phyloP scores from a whole-genome alignment of 116 monocot species.

The Zostera marina region DNA sequence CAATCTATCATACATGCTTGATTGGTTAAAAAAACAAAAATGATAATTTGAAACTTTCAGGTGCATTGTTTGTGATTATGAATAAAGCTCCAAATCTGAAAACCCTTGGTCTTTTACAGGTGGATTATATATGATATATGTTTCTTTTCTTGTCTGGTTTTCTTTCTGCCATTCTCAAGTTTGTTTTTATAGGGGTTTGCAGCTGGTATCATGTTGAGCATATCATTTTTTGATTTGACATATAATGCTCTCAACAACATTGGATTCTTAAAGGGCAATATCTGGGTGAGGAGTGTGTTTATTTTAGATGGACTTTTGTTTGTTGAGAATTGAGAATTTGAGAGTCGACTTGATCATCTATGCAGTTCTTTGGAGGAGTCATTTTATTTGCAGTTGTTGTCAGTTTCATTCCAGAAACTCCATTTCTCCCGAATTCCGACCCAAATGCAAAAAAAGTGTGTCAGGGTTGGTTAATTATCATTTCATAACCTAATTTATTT shows the following conservation, averaged over 20 bases:
- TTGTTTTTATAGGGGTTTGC: conserved; percentile 72
- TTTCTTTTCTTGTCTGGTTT: background rate
- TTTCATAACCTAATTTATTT: background rate
- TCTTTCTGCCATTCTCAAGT: background rate
- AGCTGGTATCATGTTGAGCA: conserved; percentile 96
- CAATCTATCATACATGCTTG: no score
- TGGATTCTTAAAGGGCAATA: conserved; percentile 89
- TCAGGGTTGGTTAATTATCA: background rate
- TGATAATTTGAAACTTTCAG: conserved; percentile 16
- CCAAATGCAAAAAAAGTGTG: conserved; percentile 11
- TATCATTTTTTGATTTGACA: conserved; percentile 91
- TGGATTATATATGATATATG: conserved; percentile 6
- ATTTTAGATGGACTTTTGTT: background rate
- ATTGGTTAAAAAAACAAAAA: background rate
- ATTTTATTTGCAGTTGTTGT: conserved; percentile 59
- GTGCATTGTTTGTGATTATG: conserved; percentile 80
- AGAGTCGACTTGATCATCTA: no score
- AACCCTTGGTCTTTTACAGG: conserved; percentile 95
- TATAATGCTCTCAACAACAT: conserved; percentile 95
- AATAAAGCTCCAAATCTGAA: conserved; percentile 80
- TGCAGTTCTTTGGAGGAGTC: conserved; percentile 90
- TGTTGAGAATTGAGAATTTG: no score
- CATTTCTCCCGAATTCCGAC: conserved; percentile 23
- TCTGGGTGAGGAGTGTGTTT: conserved; percentile 54
- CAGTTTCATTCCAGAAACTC: conserved; percentile 79